A percentile compares a stretch with the other conserved stretches of the same genome.
Evolutionary conservation across 192 early-diverging fungal genomes (phyloP).

Genomic region (Haplosporangium gracile): DNA sequence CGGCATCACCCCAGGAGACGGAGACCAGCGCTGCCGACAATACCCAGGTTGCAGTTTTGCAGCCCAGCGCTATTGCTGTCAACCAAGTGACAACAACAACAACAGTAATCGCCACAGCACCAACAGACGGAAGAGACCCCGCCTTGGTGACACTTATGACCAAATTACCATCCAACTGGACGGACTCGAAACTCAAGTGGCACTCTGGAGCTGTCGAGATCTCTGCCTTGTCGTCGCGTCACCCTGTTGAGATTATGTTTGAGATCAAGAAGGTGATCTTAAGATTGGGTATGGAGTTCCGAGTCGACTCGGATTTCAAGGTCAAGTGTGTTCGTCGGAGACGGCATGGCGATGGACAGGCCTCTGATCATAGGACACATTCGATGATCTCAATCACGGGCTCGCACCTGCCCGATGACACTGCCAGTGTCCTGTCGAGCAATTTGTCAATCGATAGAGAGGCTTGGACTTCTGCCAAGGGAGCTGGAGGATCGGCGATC

Average conservation of each 20-base stretch:
- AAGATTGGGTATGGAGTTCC: constrained; percentile 67
- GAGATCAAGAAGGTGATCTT: constrained; percentile 73
- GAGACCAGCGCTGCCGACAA: not conserved
- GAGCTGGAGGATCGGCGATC: constrained; percentile 9
- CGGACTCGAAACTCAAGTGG: constrained; percentile 73
- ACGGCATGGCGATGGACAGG: constrained; percentile 34
- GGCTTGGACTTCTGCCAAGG: constrained; percentile 50
- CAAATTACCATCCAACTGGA: constrained; percentile 33
- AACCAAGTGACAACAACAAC: constrained; percentile 11
- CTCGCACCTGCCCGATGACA: constrained; percentile 30
- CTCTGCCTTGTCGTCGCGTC: constrained; percentile 73
- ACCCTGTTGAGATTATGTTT: constrained; percentile 77
- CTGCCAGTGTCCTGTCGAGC: constrained; percentile 49
- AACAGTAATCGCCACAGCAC: not conserved
- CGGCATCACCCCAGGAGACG: constrained; percentile 23
- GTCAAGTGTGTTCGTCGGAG: constrained; percentile 65
- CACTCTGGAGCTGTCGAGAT: constrained; percentile 84
- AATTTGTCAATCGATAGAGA: constrained; percentile 37
- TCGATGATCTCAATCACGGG: constrained; percentile 7
- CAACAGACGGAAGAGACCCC: constrained; percentile 30
- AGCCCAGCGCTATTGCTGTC: constrained; percentile 10
- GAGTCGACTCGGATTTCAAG: constrained; percentile 71
- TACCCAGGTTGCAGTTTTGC: constrained; percentile 11
- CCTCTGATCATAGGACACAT: not conserved
- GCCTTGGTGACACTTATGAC: constrained; percentile 31